Evolutionary conservation across 768 basidiomycete genomes (phyloP).

Genomic region (Grammothele lineata): DNA sequence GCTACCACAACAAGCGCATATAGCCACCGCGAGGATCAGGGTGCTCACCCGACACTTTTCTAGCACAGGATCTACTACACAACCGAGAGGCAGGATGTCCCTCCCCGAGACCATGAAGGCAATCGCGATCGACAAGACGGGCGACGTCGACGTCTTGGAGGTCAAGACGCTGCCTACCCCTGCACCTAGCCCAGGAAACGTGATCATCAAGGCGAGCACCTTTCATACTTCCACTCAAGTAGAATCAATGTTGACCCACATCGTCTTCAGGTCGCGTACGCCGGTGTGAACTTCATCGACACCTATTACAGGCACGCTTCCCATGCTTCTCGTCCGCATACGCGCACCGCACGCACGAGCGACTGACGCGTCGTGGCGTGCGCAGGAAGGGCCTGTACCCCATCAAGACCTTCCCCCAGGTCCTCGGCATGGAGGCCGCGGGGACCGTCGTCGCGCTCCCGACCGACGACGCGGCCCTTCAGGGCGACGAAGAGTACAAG

Average conservation of each 20-base stretch:
- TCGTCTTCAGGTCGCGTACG: conserved; percentile 56
- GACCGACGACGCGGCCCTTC: conserved; percentile 52
- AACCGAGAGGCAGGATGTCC: conserved; percentile 45
- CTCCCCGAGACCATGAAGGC: conserved; percentile 63
- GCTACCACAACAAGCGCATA: too few species aligned
- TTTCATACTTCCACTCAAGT: too few species aligned
- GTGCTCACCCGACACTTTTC: conserved; percentile 29
- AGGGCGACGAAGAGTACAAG: conserved; percentile 49
- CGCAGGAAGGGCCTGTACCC: conserved; percentile 62
- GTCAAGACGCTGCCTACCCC: conserved; percentile 68
- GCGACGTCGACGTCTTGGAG: conserved; percentile 74
- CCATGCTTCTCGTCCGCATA: neutral
- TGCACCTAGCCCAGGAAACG: conserved; percentile 50
- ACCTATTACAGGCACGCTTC: conserved; percentile 65
- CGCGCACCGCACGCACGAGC: neutral
- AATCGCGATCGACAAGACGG: conserved; percentile 67
- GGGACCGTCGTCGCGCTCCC: conserved; percentile 77
- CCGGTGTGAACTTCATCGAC: conserved; percentile 86
- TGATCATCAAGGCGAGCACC: conserved; percentile 49
- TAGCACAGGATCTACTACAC: conserved; percentile 8
- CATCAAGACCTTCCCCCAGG: conserved; percentile 51
- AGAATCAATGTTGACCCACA: neutral
- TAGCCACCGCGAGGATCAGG: too few species aligned
- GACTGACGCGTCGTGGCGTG: neutral
- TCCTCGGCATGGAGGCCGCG: conserved; percentile 73